phyloP scores from a whole-genome alignment of 805 yeast genomes.

The Starmerella khaoyaiensis region DNA sequence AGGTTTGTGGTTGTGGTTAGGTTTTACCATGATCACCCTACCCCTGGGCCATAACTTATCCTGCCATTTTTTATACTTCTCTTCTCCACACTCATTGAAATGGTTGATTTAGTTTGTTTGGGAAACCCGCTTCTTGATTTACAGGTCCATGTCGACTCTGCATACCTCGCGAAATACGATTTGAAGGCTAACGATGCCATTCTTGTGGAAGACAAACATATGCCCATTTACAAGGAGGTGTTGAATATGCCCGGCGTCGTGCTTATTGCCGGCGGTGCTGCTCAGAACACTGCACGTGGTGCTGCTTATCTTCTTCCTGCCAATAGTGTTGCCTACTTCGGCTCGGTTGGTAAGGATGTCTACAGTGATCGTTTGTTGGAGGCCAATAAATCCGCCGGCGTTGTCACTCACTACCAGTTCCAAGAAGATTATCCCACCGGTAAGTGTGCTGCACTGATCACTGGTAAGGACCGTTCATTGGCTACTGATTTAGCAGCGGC shows the following conservation, averaged over 20 bases:
- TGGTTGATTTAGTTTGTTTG: conserved; percentile 63
- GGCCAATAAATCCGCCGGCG: conserved; percentile 84
- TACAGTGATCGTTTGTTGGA: conserved; percentile 65
- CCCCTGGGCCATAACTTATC: no score
- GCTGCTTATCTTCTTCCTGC: conserved; percentile 84
- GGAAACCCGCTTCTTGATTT: conserved; percentile 88
- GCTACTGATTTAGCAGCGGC: conserved; percentile 97
- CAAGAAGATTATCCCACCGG: conserved; percentile 75
- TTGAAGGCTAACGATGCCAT: conserved; percentile 91
- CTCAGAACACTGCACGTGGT: conserved; percentile 97
- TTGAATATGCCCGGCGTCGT: conserved; percentile 46
- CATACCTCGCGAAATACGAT: conserved; percentile 63
- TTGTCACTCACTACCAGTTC: conserved; percentile 71
- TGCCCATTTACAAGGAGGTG: conserved; percentile 76
- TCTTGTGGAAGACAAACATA: conserved; percentile 67
- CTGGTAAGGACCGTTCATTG: conserved; percentile 77
- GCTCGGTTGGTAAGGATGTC: conserved; percentile 88
- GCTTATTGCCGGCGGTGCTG: conserved; percentile 96
- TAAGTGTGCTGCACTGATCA: conserved; percentile 92
- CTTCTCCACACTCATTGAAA: no score
- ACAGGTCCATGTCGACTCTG: conserved; percentile 55
- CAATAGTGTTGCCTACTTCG: conserved; percentile 79
- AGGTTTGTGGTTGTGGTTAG: no score
- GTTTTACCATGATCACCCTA: no score
- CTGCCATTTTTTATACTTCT: no score